These are phyloP conservation scores for Dichotomopilus funicola DNA, from an alignment of 2,329 filamentous ascomycete species.

Conservation along the genomic window DNA sequence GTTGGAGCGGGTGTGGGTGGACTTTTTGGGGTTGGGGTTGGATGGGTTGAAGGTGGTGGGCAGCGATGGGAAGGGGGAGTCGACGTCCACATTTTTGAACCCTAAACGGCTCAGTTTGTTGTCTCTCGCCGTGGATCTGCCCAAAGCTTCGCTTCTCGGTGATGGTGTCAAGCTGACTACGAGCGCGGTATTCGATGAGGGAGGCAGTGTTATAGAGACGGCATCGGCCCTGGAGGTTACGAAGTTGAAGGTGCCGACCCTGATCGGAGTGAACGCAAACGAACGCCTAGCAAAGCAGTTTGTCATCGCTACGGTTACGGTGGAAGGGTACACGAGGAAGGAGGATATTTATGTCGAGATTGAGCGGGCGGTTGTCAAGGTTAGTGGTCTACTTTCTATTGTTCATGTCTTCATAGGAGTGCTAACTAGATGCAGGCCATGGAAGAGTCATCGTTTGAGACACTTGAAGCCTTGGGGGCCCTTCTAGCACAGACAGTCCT, in stretches of 20 bases:
- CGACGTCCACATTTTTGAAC: slow-evolving; percentile 31
- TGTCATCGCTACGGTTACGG: slow-evolving; percentile 54
- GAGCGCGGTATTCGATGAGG: slow-evolving; percentile 34
- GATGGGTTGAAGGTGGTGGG: slow-evolving; percentile 27
- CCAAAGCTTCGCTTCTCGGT: slow-evolving; percentile 64
- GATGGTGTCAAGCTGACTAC: slow-evolving; percentile 49
- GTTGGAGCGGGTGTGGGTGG: slow-evolving; percentile 32
- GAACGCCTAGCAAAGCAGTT: slow-evolving; percentile 63
- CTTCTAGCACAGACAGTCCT: slow-evolving; percentile 42
- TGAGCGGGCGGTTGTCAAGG: slow-evolving; percentile 56
- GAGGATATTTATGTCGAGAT: slow-evolving; percentile 49
- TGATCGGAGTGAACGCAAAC: slow-evolving; percentile 68
- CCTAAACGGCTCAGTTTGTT: slow-evolving; percentile 37
- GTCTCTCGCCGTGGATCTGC: slow-evolving; percentile 49
- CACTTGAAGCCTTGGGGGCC: slow-evolving; percentile 54
- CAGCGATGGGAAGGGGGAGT: background rate
- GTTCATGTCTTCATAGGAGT: background rate
- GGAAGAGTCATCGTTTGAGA: slow-evolving; percentile 52
- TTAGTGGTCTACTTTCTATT: slow-evolving; percentile 31
- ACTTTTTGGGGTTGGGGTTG: slow-evolving; percentile 32
- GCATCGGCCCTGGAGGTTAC: slow-evolving; percentile 42
- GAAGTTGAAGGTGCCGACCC: slow-evolving; percentile 55
- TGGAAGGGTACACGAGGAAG: slow-evolving; percentile 43
- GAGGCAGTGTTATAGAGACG: slow-evolving; percentile 22
- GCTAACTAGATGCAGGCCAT: slow-evolving; percentile 38